Conservation (phyloP, 139 green algal genomes). For the Chlorella sp. region DNA sequence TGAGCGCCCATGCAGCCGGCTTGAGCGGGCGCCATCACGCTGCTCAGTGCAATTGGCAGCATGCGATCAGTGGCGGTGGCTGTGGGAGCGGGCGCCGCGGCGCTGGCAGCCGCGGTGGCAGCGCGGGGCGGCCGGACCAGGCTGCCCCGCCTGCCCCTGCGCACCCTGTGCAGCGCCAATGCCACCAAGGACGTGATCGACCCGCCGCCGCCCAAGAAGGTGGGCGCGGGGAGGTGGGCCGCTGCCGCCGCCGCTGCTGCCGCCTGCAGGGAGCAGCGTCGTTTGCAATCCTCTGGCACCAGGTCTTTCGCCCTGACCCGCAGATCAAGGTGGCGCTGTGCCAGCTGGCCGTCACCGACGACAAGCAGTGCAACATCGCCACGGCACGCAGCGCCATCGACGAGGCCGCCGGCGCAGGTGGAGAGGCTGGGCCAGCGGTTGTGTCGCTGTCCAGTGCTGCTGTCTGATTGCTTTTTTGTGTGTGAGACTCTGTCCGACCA, state of each 20-base stretch:
- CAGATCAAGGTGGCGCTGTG: conserved; percentile 96
- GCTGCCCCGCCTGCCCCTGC: background rate
- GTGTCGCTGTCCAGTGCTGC: too few relatives aligned
- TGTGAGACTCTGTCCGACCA: too few relatives aligned
- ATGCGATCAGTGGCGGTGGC: background rate
- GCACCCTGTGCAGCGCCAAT: background rate
- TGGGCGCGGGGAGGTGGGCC: background rate
- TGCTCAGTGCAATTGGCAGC: background rate
- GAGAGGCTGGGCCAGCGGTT: too few relatives aligned
- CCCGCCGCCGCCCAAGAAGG: background rate
- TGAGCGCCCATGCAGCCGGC: too few relatives aligned
- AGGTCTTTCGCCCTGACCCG: background rate
- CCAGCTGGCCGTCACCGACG: conserved; percentile 81
- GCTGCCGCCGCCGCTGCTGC: background rate
- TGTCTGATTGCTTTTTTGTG: too few relatives aligned
- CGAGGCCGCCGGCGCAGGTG: conserved; percentile 66
- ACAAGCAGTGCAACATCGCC: conserved; percentile 91
- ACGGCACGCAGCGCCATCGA: conserved; percentile 73
- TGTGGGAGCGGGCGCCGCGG: background rate
- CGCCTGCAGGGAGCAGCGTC: background rate
- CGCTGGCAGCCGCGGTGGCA: background rate
- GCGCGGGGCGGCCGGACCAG: background rate
- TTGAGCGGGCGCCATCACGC: background rate
- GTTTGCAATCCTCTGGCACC: too few relatives aligned
- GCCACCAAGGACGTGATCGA: background rate